Percentiles rank a stretch among this genome's conserved stretches.
Evolutionary conservation across 805 yeast species (phyloP).

Genomic region (Ogataea siamensis): DNA sequence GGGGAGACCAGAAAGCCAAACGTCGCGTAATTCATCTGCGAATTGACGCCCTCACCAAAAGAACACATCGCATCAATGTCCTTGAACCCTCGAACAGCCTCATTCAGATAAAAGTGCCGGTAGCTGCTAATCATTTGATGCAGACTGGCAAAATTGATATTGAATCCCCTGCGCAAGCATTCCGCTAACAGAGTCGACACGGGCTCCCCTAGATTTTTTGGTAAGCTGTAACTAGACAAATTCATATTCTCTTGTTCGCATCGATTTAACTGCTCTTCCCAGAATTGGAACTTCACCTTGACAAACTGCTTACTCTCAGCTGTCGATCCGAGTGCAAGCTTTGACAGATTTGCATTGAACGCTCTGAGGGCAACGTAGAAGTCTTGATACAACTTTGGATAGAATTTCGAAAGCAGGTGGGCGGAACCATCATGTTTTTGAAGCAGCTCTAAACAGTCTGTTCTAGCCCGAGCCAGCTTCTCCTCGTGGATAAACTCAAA

Average conservation of each 20-base stretch:
- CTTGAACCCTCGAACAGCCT: slow-evolving; percentile 40
- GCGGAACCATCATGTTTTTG: slow-evolving; percentile 60
- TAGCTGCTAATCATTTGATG: slow-evolving; percentile 60
- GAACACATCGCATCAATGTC: slow-evolving; percentile 60
- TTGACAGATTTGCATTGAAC: slow-evolving; percentile 57
- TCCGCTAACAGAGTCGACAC: slow-evolving; percentile 57
- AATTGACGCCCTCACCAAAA: slow-evolving; percentile 75
- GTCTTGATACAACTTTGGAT: slow-evolving; percentile 63
- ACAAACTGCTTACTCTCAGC: slow-evolving; percentile 34
- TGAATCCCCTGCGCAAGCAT: slow-evolving; percentile 46
- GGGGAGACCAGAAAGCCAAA: slow-evolving; percentile 61
- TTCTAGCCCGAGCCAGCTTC: slow-evolving; percentile 31
- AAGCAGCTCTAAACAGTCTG: slow-evolving; percentile 45
- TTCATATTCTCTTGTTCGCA: slow-evolving; percentile 24
- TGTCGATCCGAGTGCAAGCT: slow-evolving; percentile 29
- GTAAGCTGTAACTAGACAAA: not conserved
- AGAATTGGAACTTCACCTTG: slow-evolving; percentile 65
- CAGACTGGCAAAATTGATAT: slow-evolving; percentile 53
- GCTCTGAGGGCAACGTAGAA: slow-evolving; percentile 63
- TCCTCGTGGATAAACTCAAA: slow-evolving; percentile 17
- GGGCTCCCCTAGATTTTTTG: slow-evolving; percentile 49
- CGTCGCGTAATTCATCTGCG: slow-evolving; percentile 68
- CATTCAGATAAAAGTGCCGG: slow-evolving; percentile 48
- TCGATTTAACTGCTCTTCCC: slow-evolving; percentile 61
- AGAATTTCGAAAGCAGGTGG: slow-evolving; percentile 60